Base-by-base conservation (phyloP, 441 rosid genomes). In the Bruguiera hainesii region DNA sequence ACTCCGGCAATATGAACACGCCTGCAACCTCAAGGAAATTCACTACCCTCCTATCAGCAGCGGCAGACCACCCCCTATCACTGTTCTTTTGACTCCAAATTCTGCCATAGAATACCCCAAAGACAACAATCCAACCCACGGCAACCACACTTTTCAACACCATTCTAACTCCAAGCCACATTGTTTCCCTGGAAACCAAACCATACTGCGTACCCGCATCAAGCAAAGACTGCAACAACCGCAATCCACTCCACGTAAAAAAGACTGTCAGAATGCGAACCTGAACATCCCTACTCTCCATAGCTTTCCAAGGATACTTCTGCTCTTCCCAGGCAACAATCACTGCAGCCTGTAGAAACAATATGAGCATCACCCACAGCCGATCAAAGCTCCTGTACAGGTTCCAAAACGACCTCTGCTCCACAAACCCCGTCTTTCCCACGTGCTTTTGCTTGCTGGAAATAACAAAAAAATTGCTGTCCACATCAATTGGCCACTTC, bases 361-460 rank as follows among this genome's bases (percentile, higher is more conserved):
- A 50, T 61, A 85, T 75, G 77, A 92, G 79, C 96, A 90, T 90
- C 73, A 92, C 86, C 98, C 98, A 92, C 59, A 92, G 65, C 75
- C 98, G 72, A 60, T 92, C 97, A 67, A 92, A 92, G 71, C 93
- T 92, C 83, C 98, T 61, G 63, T 73, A 74, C 58, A 93, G 71
- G 48, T 90, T 88, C 84, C 89, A 90, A 71, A 93, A 93, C 50
- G 98, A 88, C 78, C 98, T 81, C 39, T 87, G 89, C 82, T 93
- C 98, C 57, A 93, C 98, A 56, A 90, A 93, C 28, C 98, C 98
- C 0, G 97, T 93, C 76, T 93, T 93, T 31, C 98, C 94, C 11
- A 90, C 90, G 59, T 78, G 89, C 60, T 87, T 81, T 35, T 81
- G 73, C 68, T 49, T 74, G 33, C 72, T 79, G 28, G 84, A 76